Base-by-base conservation (phyloP, 768 basidiomycete genomes). In the Lepiota venenata region DNA sequence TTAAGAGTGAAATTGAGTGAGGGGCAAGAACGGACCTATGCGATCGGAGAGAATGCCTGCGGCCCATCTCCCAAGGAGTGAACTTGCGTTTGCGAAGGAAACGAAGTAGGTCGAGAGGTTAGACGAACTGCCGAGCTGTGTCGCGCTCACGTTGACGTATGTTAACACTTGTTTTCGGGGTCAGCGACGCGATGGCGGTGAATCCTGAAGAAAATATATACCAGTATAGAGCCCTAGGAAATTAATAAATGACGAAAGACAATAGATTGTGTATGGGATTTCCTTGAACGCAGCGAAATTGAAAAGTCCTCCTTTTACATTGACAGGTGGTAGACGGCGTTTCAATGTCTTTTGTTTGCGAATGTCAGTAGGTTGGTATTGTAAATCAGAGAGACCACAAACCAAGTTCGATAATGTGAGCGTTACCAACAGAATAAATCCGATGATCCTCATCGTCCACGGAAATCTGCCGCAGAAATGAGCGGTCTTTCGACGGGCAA, bases 381-480 rank as follows among this genome's bases (percentile, higher is more conserved):
- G 16, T 12, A 22, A 35, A 5, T 8, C 14, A 9, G 16, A 18
- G 16, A 41, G 2, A n/a, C 25, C 20, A 56, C 66, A 39, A 32
- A 78, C 76, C 42, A 88, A 53, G 64, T 85, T 88, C 12, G 80
- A 75, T 11, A 79, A 63, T 1, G 77, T 76, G 3, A 89, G 72
- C 1, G 76, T 63, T 12, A 74, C 57, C 1, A 86, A 56, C 0
- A 88, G 64, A 8, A 88, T 79, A 57, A 89, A 82, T 2, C 81
- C 88, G 40, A 89, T 67, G 29, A 85, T 79, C 11, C 89, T 76
- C 76, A 87, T 81, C 0, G 88, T 87, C 89, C 88, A 91, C 57
- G 73, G 71, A 65, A 91, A 91, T n/a, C 88, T 90, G 32, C 39
- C 35, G 43, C 10, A 37, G 21, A 32, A 39, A 21, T 38, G 37